Conservation (phyloP, 1,284 basidiomycete genomes). For the Moesziomyces parantarcticus region DNA sequence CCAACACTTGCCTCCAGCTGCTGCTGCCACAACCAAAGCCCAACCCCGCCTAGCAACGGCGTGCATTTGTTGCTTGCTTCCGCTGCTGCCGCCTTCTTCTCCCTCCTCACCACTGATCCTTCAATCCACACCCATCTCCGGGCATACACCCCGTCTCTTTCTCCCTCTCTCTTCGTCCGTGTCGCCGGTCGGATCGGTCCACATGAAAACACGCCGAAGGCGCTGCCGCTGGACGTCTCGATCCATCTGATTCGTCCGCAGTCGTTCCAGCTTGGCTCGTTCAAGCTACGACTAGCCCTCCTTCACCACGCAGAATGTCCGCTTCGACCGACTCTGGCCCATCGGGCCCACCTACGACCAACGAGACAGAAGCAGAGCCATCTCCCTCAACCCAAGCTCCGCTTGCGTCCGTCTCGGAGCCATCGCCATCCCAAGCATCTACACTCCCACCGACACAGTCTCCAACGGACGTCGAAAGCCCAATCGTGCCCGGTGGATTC, state of each 20-base stretch:
- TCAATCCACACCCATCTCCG: background rate
- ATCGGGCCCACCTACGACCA: background rate
- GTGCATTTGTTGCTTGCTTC: background rate
- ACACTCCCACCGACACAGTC: too few species aligned
- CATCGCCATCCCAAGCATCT: background rate
- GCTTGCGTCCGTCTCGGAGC: background rate
- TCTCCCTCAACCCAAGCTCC: background rate
- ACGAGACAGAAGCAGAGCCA: background rate
- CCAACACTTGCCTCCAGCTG: slow-evolving; percentile 5
- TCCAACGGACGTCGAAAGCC: background rate
- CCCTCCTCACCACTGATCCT: background rate
- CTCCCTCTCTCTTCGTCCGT: too few species aligned
- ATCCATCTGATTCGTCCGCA: background rate
- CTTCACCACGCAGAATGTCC: background rate
- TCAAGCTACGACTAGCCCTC: background rate
- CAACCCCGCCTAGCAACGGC: background rate
- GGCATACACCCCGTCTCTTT: background rate
- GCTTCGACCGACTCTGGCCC: background rate
- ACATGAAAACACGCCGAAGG: background rate
- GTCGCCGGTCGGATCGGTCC: background rate
- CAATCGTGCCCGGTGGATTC: slow-evolving; percentile 14
- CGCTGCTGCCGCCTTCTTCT: background rate
- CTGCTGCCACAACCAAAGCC: background rate
- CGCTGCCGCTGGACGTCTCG: background rate
- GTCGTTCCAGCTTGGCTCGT: background rate